These are phyloP conservation scores for Boechera divaricarpa DNA, from an alignment of 345 rosid species.

Conservation along the genomic window DNA sequence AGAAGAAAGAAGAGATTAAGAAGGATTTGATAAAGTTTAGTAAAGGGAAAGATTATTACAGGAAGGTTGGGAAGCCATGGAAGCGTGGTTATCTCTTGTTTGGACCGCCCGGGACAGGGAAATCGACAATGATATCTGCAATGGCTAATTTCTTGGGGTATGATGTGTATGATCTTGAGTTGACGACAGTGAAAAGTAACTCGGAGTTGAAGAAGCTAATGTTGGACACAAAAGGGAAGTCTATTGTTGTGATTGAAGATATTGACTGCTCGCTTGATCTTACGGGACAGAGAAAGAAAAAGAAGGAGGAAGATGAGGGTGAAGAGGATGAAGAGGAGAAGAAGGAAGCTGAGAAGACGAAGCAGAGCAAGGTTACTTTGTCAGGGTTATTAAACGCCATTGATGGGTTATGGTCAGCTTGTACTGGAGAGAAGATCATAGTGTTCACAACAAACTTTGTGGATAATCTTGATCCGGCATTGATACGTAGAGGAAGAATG, in stretches of 20 bases:
- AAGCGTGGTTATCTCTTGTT: conserved; percentile 50
- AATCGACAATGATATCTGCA: conserved; percentile 65
- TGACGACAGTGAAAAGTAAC: conserved; percentile 54
- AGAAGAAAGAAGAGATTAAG: conserved; percentile 53
- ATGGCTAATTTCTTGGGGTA: conserved; percentile 62
- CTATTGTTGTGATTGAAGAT: conserved; percentile 66
- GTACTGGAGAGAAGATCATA: conserved; percentile 51
- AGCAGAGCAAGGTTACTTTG: conserved; percentile 46
- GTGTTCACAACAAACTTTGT: conserved; percentile 50
- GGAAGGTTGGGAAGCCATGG: conserved; percentile 66
- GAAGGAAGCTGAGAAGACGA: conserved; percentile 24
- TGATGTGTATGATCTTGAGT: conserved; percentile 69
- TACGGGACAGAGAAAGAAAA: conserved; percentile 20
- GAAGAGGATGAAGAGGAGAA: background rate
- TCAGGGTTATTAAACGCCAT: conserved; percentile 51
- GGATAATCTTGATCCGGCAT: conserved; percentile 50
- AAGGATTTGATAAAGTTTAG: conserved; percentile 57
- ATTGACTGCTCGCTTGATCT: conserved; percentile 22
- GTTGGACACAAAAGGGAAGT: conserved; percentile 51
- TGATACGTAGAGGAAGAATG: conserved; percentile 53
- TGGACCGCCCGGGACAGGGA: conserved; percentile 55
- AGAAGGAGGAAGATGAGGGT: conserved; percentile 3
- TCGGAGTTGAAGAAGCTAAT: conserved; percentile 56
- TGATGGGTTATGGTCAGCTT: conserved; percentile 54
- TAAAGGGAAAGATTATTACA: conserved; percentile 56